Conservation (phyloP, 2,329 filamentous ascomycete genomes). For the Aspergillus sp. region DNA sequence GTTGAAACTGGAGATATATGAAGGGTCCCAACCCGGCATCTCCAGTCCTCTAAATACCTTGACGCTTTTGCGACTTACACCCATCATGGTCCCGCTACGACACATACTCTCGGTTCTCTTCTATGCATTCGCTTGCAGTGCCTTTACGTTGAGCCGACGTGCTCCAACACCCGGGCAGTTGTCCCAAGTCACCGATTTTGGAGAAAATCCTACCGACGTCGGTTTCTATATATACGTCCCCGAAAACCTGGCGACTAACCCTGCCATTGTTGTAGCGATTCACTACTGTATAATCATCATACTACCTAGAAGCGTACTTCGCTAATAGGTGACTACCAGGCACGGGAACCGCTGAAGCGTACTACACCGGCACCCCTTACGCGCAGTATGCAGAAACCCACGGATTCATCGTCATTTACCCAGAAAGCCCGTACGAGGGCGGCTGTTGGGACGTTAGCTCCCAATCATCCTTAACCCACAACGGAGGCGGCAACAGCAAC, state of each 20-base stretch:
- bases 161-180: slow-evolving; percentile 14
- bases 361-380: slow-evolving; percentile 54
- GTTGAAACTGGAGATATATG: neutral
- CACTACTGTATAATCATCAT: slow-evolving; percentile 52
- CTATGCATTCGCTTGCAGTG: slow-evolving; percentile 9
- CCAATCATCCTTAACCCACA: slow-evolving; percentile 27
- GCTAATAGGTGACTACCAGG: slow-evolving; percentile 5
- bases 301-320: too few species aligned
- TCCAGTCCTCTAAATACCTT: neutral
- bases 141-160: slow-evolving; percentile 4
- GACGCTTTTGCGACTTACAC: neutral
- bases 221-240: slow-evolving; percentile 56
- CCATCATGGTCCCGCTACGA: neutral
- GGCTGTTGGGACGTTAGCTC: slow-evolving; percentile 63
- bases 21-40: neutral
- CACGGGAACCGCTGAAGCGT: slow-evolving; percentile 33
- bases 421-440: slow-evolving; percentile 52
- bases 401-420: slow-evolving; percentile 54
- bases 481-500: slow-evolving; percentile 41
- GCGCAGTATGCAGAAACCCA: slow-evolving; percentile 50
- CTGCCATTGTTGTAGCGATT: slow-evolving; percentile 56
- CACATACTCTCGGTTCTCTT: slow-evolving; percentile 8
- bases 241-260: slow-evolving; percentile 44
- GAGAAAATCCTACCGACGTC: slow-evolving; percentile 50
- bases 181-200: slow-evolving; percentile 42